Evolutionary conservation across 768 basidiomycete species (phyloP), one percentile per base, ranked within the genome.

Genomic region (Trametes punicea): DNA sequence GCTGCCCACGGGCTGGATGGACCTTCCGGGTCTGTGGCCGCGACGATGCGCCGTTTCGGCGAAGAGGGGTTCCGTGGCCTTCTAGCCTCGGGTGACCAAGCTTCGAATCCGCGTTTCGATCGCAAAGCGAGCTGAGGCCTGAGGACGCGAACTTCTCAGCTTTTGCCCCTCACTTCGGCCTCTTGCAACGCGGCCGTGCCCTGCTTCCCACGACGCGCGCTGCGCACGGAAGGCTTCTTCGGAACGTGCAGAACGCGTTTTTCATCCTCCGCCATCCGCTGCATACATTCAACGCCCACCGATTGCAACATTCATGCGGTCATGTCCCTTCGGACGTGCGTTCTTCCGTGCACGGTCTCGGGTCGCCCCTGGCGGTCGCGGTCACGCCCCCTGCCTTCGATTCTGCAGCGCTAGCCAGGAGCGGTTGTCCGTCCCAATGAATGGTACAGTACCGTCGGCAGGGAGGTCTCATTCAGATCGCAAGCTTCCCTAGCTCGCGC

Each of bases 61-160:
- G 42, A 44, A 44, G 31, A 45, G 51, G 23, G 51, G 42, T 8
- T 31, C n/a, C 4, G 23, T 9, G 15, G 31, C 26, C 42, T 53
- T 53, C 51, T 53, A 45, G 42, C 25, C 51, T 31, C 51, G 51
- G 51, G 18, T 26, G 42, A 39, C n/a, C 10, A 33, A 20, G 34
- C 42, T 45, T 53, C 42, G 44, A 45, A 21, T 34, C 42, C 51
- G 51, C n/a, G 44, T 40, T 38, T 47, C n/a, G n/a, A n/a, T n/a
- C n/a, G n/a, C 5, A 42, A 26, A 16, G 40, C 55, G 46, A n/a
- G n/a, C n/a, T n/a, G n/a, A n/a, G n/a, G n/a, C n/a, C n/a, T n/a
- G n/a, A n/a, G n/a, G n/a, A n/a, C n/a, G n/a, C n/a, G n/a, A n/a
- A n/a, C n/a, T n/a, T n/a, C n/a, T n/a, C n/a, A n/a, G n/a, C n/a